phyloP scores from a whole-genome alignment of 345 rosid genomes.

The Psidium friedrichsthalianum region DNA sequence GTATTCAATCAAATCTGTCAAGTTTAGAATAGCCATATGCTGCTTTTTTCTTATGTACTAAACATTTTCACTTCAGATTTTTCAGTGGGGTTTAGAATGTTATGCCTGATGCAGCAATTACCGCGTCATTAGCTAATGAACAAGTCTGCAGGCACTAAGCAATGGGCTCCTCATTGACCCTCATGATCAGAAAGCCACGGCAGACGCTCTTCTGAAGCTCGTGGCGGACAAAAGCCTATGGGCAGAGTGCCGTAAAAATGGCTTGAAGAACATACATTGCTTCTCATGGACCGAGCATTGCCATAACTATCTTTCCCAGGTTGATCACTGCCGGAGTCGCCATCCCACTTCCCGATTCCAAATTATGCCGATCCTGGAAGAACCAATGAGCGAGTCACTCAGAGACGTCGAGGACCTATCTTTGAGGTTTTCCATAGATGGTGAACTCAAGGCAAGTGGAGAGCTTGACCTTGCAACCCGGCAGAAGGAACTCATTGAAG shows the following conservation, averaged over 20 bases:
- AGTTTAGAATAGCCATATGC: background rate
- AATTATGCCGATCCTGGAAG: constrained; percentile 60
- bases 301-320: constrained; percentile 69
- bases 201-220: constrained; percentile 62
- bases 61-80: background rate
- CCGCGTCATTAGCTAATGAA: background rate
- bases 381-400: constrained; percentile 80
- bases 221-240: constrained; percentile 51
- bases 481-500: constrained; percentile 64
- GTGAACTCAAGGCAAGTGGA: constrained; percentile 53
- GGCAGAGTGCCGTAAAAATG: constrained; percentile 53
- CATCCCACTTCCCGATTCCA: constrained; percentile 60
- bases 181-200: constrained; percentile 52
- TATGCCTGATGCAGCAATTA: background rate
- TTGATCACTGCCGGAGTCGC: constrained; percentile 71
- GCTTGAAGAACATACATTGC: constrained; percentile 44
- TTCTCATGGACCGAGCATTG: constrained; percentile 77
- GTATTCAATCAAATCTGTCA: background rate
- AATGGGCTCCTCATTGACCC: constrained; percentile 64
- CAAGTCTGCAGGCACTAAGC: constrained; percentile 36
- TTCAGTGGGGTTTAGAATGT: background rate
- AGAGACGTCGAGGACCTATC: constrained; percentile 76
- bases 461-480: constrained; percentile 55
- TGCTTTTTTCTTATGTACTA: background rate
- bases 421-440: constrained; percentile 69